Percentiles rank a stretch among this genome's conserved stretches.
Evolutionary conservation across 1,284 basidiomycete species (phyloP).

Genomic region (Gomphus bonarii): DNA sequence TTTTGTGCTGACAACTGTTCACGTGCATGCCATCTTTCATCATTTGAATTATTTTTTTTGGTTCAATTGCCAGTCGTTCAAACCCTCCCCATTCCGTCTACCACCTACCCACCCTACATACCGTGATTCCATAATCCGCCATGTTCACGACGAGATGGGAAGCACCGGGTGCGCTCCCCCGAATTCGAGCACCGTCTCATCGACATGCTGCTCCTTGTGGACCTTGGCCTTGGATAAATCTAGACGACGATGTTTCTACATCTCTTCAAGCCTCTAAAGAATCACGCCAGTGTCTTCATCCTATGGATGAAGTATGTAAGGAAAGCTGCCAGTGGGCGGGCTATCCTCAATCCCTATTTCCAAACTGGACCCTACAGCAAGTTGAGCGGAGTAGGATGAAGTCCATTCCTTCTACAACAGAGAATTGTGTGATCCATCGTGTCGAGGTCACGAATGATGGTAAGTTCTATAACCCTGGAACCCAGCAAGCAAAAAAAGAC

Average conservation of each 20-base stretch:
- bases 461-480: conserved; percentile 23
- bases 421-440: conserved; percentile 27
- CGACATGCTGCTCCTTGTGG: conserved; percentile 27
- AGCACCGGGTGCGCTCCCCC: neutral
- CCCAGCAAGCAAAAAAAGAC: conserved; percentile 16
- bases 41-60: no score
- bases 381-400: conserved; percentile 30
- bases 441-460: conserved; percentile 33
- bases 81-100: no score
- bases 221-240: conserved; percentile 29
- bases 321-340: conserved; percentile 25
- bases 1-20: no score
- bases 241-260: conserved; percentile 16
- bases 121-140: no score
- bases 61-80: no score
- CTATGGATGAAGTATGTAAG: conserved; percentile 14
- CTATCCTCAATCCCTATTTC: conserved; percentile 40
- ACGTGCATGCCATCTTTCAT: no score
- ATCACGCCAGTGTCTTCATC: neutral
- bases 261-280: neutral
- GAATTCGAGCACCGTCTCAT: conserved; percentile 7
- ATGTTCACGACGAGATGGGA: no score
- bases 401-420: conserved; percentile 17
- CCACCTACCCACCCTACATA: no score
- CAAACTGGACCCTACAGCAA: conserved; percentile 40